These are phyloP conservation scores for Rhizophagus prolifer DNA, from an alignment of 192 early-diverging fungal species.

Conservation along the genomic window DNA sequence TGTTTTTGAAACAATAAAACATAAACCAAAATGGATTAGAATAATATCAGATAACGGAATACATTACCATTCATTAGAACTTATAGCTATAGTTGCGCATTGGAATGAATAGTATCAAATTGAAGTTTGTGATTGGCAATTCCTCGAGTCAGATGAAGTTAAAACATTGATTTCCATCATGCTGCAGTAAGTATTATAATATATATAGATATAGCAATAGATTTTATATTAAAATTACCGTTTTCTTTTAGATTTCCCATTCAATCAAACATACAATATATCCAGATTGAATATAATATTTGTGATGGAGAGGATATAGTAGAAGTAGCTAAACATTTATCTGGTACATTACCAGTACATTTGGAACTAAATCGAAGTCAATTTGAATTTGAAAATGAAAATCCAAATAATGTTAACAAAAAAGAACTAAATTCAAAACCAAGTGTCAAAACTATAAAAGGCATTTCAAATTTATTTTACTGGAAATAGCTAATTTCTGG, in stretches of 20 bases:
- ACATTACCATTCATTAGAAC: background rate
- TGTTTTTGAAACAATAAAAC: background rate
- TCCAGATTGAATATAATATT: background rate
- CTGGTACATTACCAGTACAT: background rate
- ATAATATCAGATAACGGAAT: background rate
- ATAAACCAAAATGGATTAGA: background rate
- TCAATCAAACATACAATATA: background rate
- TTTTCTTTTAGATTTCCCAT: background rate
- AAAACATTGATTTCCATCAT: background rate
- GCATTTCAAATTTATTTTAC: background rate
- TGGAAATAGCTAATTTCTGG: background rate
- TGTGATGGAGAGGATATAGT: background rate
- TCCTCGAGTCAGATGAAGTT: background rate
- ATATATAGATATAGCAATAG: background rate
- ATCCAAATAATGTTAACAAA: background rate
- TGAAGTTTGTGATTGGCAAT: background rate
- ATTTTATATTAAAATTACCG: background rate
- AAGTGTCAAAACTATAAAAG: background rate
- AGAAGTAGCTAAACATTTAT: background rate
- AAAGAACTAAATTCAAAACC: background rate
- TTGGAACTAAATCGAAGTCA: background rate
- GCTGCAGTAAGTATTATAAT: background rate
- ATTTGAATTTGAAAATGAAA: background rate
- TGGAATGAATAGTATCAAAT: background rate
- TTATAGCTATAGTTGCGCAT: background rate